phyloP scores from a whole-genome alignment of 2,329 filamentous ascomycete species.

The Grosmannia serpens region DNA sequence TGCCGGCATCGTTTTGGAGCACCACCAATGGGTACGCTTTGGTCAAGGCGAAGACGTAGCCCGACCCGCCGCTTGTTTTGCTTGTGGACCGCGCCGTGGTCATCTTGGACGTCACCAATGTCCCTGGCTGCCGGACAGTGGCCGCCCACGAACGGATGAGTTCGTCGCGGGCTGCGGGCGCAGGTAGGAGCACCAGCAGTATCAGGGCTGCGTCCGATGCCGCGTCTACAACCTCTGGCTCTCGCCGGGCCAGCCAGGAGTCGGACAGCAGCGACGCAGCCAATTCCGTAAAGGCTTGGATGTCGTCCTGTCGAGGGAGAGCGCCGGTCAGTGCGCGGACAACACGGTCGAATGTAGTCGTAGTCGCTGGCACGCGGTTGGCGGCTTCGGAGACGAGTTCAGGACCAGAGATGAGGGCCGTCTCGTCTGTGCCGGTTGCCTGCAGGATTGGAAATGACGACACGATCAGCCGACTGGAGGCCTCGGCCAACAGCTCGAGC shows the following conservation, averaged over 20 bases:
- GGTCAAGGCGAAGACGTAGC: conserved; percentile 42
- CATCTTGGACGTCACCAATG: background rate
- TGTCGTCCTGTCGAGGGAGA: background rate
- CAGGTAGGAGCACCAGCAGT: conserved; percentile 28
- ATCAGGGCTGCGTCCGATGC: conserved; percentile 39
- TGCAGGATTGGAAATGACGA: conserved; percentile 38
- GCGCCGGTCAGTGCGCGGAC: background rate
- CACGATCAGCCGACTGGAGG: conserved; percentile 45
- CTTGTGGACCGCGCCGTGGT: background rate
- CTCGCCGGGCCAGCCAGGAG: conserved; percentile 36
- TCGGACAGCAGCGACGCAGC: conserved; percentile 2
- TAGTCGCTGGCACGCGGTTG: background rate
- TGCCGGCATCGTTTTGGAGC: conserved; percentile 5
- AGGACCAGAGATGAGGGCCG: conserved; percentile 18
- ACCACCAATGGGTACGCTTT: conserved; percentile 33
- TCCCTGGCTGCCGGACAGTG: conserved; percentile 23
- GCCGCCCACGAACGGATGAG: conserved; percentile 34
- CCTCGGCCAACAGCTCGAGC: conserved; percentile 54
- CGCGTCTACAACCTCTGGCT: conserved; percentile 36
- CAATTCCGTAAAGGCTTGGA: background rate
- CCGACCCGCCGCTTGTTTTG: conserved; percentile 26
- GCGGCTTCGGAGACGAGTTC: conserved; percentile 9
- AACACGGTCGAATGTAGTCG: background rate
- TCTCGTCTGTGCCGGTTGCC: conserved; percentile 16
- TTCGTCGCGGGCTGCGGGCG: conserved; percentile 13